Conservation (phyloP, 2,329 filamentous ascomycete genomes). For the Pyricularia sp. region DNA sequence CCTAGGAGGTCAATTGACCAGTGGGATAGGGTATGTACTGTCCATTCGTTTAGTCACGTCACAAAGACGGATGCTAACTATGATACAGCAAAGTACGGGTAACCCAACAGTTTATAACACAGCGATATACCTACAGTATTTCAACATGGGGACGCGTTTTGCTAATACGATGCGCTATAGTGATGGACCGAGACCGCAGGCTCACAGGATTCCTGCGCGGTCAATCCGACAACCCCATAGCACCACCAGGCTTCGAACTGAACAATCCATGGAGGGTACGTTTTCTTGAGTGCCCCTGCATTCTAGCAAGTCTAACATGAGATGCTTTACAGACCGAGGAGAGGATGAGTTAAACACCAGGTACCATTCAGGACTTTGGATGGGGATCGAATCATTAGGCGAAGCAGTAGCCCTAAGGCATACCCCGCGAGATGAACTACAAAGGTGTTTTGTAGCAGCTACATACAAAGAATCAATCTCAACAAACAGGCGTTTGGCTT, state of each 20-base stretch:
- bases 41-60: neutral
- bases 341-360: neutral
- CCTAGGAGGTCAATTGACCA: slow-evolving; percentile 50
- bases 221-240: slow-evolving; percentile 44
- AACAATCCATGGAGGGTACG: slow-evolving; percentile 57
- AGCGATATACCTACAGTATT: neutral
- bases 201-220: slow-evolving; percentile 50
- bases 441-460: neutral
- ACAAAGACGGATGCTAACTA: slow-evolving; percentile 23
- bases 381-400: neutral
- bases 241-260: slow-evolving; percentile 50
- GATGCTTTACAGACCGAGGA: slow-evolving; percentile 3
- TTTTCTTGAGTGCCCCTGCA: slow-evolving; percentile 6
- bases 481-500: neutral
- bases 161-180: slow-evolving; percentile 21
- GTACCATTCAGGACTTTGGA: neutral
- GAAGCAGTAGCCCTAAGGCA: neutral
- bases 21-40: slow-evolving; percentile 48
- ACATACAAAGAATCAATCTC: slow-evolving; percentile 1
- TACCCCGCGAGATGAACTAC: neutral
- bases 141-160: neutral
- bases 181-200: slow-evolving; percentile 57
- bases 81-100: slow-evolving; percentile 42
- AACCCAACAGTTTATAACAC: neutral
- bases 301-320: neutral